A percentile compares a stretch with the other conserved stretches of the same genome.
phyloP scores from a whole-genome alignment of 108 stramenopile genomes.

The Skeletonema tropicum region DNA sequence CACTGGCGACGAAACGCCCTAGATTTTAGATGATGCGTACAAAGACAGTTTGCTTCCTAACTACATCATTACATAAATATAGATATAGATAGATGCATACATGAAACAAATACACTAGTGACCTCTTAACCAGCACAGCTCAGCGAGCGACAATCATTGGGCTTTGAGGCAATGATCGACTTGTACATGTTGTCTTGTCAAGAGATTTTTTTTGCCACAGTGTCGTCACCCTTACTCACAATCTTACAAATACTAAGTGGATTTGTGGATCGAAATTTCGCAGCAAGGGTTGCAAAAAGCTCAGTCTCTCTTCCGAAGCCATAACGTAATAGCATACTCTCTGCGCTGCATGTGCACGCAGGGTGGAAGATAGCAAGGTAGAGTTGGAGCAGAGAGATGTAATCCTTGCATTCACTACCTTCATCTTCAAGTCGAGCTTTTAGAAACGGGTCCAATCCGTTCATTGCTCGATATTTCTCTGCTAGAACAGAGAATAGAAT shows the following conservation, averaged over 20 bases:
- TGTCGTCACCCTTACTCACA: background rate
- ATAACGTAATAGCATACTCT: constrained; percentile 14
- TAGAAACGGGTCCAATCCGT: constrained; percentile 22
- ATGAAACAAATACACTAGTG: too few relatives aligned
- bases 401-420: constrained; percentile 8
- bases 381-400: constrained; percentile 17
- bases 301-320: constrained; percentile 2
- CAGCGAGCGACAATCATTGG: background rate
- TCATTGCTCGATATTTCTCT: constrained; percentile 7
- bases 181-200: background rate
- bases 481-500: constrained; percentile 28
- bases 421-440: background rate
- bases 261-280: constrained; percentile 20
- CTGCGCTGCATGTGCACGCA: background rate
- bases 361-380: constrained; percentile 28
- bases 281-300: constrained; percentile 12
- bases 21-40: background rate
- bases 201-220: background rate
- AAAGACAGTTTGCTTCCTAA: background rate
- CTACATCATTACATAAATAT: background rate
- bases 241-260: constrained; percentile 12
- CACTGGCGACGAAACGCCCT: background rate
- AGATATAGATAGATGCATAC: background rate
- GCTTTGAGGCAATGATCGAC: background rate
- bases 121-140: background rate